phyloP scores from a whole-genome alignment of 345 rosid genomes.

The Lepidium didymum region DNA sequence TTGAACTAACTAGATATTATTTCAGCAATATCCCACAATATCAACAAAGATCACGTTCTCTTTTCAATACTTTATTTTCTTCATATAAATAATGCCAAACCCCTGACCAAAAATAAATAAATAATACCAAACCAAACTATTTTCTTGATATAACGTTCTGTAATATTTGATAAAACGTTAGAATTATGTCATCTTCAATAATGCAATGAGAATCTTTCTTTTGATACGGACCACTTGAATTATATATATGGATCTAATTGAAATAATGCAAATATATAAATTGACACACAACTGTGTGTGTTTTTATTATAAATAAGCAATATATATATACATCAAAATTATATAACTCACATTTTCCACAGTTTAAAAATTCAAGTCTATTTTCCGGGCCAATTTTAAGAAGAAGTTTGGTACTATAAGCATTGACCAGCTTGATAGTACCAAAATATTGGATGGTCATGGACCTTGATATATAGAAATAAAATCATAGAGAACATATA shows the following conservation, averaged over 20 bases:
- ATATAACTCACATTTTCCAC: conserved; percentile 17
- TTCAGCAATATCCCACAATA: background rate
- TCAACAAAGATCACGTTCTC: conserved; percentile 4
- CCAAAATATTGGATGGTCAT: background rate
- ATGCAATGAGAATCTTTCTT: background rate
- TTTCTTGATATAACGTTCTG: background rate
- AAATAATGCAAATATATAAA: background rate
- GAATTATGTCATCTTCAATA: background rate
- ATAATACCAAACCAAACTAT: background rate
- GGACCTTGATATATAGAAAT: background rate
- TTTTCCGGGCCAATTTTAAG: background rate
- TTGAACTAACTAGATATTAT: conserved; percentile 19
- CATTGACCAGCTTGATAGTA: conserved; percentile 11
- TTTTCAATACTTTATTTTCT: background rate
- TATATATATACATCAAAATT: too few relatives aligned
- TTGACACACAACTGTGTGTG: background rate
- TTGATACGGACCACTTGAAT: background rate
- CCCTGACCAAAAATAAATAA: too few relatives aligned
- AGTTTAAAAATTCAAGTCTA: conserved; percentile 2
- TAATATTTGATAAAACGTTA: background rate
- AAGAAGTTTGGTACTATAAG: background rate
- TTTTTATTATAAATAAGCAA: background rate
- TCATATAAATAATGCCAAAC: background rate
- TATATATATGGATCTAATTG: background rate
- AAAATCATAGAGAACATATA: background rate